Base-by-base conservation (phyloP, 164 flowering plant genomes). In the Tetracentron sinense region DNA sequence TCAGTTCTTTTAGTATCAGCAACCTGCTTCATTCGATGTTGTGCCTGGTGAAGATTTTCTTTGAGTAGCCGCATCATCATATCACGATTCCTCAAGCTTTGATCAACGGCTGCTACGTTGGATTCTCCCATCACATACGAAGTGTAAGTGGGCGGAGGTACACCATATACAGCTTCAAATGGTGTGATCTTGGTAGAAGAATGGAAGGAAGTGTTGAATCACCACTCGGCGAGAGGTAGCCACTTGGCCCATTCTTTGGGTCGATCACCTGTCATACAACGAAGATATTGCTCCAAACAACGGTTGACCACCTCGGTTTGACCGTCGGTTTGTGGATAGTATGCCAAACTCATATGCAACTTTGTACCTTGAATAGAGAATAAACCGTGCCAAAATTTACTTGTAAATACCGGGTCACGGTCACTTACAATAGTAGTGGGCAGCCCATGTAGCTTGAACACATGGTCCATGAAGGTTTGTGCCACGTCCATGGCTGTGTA, bases 361-460 rank as follows among this genome's bases (percentile, higher is more conserved):
- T 33, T 33, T 21, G 4, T 28, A 25, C 20, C 67, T 64, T 21
- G 33, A 10, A 20, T n/a, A n/a, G n/a, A n/a, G n/a, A n/a, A n/a
- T n/a, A n/a, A n/a, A n/a, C n/a, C n/a, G n/a, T n/a, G n/a, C n/a
- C n/a, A n/a, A n/a, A n/a, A n/a, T n/a, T n/a, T n/a, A n/a, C n/a
- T n/a, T n/a, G n/a, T n/a, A n/a, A 64, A 64, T 1, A 28, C 26
- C 15, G 14, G 21, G 42, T 64, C 67, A 7, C 67, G 29, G 42
- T 64, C 67, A 54, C 67, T 54, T 7, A 63, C 58, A 10, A 63
- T 63, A 26, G 28, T 14, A 11, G 6, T 23, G 3, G 58, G 66
- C 0, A 26, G 1, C 6, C 67, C 67, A 55, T 64, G 59, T 25
- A 64, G 23, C n/a, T n/a, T n/a, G n/a, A n/a, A n/a, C n/a, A n/a